These are phyloP conservation scores for Debaryomyces sp. DNA, from an alignment of 1,139 yeast species.

Conservation along the genomic window DNA sequence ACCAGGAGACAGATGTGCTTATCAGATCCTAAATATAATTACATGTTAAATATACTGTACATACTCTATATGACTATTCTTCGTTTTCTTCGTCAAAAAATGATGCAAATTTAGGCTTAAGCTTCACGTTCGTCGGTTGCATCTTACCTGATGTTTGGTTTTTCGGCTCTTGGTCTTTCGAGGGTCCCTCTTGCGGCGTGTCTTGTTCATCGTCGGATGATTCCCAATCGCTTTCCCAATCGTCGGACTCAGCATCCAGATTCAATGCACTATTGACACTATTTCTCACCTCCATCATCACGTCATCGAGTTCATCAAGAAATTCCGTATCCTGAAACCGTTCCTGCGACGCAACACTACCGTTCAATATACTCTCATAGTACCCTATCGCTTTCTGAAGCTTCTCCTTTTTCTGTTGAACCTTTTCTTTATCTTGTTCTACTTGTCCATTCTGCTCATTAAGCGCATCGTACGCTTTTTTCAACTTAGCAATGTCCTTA, in stretches of 20 bases:
- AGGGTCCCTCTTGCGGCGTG: constrained; percentile 1
- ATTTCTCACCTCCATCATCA: constrained; percentile 23
- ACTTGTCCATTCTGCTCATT: constrained; percentile 14
- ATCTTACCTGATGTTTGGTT: background rate
- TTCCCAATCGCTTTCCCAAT: constrained; percentile 10
- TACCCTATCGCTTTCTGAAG: constrained; percentile 9
- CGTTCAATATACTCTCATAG: constrained; percentile 9
- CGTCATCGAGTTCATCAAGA: constrained; percentile 34
- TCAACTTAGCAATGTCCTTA: constrained; percentile 18
- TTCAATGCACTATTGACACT: constrained; percentile 9
- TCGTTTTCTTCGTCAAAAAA: constrained; percentile 13
- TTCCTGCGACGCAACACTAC: constrained; percentile 7
- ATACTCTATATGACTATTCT: background rate
- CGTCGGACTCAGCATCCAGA: constrained; percentile 6
- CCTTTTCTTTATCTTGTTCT: constrained; percentile 31
- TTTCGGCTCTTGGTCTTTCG: background rate
- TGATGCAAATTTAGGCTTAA: constrained; percentile 10
- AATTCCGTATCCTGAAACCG: constrained; percentile 34
- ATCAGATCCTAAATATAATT: constrained; percentile 1
- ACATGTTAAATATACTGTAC: background rate
- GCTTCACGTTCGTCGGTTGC: background rate
- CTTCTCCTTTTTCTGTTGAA: constrained; percentile 18
- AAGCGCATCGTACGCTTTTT: constrained; percentile 14
- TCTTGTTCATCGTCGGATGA: constrained; percentile 9
- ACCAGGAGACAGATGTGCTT: constrained; percentile 1